phyloP scores from a whole-genome alignment of 1,139 yeast genomes.

The Zygoascus meyerae region DNA sequence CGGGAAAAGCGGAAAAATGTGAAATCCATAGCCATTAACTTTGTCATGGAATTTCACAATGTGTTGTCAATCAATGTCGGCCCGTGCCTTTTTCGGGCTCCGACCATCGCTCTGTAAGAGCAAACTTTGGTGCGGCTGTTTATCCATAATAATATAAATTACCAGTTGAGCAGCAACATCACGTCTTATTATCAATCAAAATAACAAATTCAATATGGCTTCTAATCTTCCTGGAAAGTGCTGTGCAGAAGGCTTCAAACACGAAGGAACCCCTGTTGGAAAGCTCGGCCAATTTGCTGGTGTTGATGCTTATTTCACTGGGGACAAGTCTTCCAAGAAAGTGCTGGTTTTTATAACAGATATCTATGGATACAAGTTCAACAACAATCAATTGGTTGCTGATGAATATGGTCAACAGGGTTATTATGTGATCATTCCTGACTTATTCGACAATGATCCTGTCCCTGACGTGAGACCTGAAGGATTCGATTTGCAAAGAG shows the following conservation, averaged over 20 bases:
- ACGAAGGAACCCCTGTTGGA: slow-evolving; percentile 21
- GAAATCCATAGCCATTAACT: too few species aligned
- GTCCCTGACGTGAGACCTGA: slow-evolving; percentile 28
- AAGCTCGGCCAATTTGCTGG: slow-evolving; percentile 17
- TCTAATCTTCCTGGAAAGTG: slow-evolving; percentile 28
- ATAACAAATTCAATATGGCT: slow-evolving; percentile 28
- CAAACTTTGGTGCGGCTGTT: too few species aligned
- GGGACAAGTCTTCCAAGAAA: slow-evolving; percentile 24
- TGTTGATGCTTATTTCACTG: slow-evolving; percentile 18
- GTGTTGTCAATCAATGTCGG: too few species aligned
- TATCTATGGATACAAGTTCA: slow-evolving; percentile 53
- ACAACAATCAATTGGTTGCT: slow-evolving; percentile 58
- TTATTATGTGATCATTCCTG: slow-evolving; percentile 67
- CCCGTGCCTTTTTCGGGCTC: too few species aligned
- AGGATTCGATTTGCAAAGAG: slow-evolving; percentile 32
- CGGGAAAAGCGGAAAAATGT: too few species aligned
- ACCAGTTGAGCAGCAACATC: too few species aligned
- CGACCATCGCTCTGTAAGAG: too few species aligned
- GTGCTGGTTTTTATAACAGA: slow-evolving; percentile 63
- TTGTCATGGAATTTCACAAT: too few species aligned
- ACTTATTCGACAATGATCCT: slow-evolving; percentile 56
- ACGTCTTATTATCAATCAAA: too few species aligned
- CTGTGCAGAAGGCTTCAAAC: slow-evolving; percentile 28
- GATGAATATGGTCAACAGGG: slow-evolving; percentile 58
- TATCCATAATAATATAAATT: too few species aligned